A percentile compares a stretch with the other conserved stretches of the same genome.
Evolutionary conservation across 208 protist species (phyloP).

Genomic region (Lotmaria passim): DNA sequence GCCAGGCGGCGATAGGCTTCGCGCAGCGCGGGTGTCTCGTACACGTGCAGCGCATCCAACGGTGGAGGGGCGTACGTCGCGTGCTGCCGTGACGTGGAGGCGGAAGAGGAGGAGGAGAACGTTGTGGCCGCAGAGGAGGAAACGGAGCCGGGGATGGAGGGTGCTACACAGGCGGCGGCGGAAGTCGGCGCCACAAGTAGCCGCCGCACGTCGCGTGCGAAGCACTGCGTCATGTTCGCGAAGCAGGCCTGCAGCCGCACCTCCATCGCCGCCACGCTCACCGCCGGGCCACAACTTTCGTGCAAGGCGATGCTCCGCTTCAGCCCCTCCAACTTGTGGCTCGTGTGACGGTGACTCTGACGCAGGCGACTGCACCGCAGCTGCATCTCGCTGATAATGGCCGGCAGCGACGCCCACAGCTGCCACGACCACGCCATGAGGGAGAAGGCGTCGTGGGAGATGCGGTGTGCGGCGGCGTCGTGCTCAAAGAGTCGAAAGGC

Average conservation of each 20-base stretch:
- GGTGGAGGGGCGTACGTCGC: background rate
- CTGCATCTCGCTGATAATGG: constrained; percentile 12
- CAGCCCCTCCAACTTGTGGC: constrained; percentile 16
- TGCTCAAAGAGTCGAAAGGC: constrained; percentile 53
- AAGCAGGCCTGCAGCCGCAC: constrained; percentile 42
- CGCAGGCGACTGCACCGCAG: constrained; percentile 17
- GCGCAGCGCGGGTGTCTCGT: constrained; percentile 29
- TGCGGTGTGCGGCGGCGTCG: constrained; percentile 32
- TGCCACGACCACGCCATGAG: constrained; percentile 72
- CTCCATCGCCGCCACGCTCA: constrained; percentile 25
- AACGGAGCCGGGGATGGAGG: background rate
- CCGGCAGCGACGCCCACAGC: constrained; percentile 44
- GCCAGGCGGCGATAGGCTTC: constrained; percentile 39
- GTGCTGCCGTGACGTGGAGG: background rate
- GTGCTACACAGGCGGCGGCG: background rate
- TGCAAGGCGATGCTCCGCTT: constrained; percentile 34
- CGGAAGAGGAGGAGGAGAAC: background rate
- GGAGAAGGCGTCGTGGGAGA: constrained; percentile 43
- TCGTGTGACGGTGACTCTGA: constrained; percentile 12
- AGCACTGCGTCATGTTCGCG: constrained; percentile 31
- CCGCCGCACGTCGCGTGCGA: constrained; percentile 50
- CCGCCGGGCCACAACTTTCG: constrained; percentile 21
- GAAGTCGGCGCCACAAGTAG: constrained; percentile 31
- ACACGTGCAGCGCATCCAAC: constrained; percentile 32
- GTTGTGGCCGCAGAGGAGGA: background rate